phyloP scores from a whole-genome alignment of 306 rosid genomes.

The Gynostemma pentaphyllum region DNA sequence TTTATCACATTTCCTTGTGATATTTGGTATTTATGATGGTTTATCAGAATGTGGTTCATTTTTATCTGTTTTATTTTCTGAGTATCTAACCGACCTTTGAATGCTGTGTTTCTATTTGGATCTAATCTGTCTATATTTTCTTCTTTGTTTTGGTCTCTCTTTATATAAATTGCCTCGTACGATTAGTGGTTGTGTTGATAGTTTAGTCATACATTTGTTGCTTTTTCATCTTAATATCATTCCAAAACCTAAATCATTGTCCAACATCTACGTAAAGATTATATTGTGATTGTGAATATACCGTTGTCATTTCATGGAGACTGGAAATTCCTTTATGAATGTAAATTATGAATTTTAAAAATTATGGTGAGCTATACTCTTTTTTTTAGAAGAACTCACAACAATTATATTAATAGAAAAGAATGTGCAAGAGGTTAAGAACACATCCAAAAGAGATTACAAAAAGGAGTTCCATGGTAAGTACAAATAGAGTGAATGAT shows the following conservation, averaged over 20 bases:
- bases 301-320: not conserved
- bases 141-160: slow-evolving; percentile 2
- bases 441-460: no score
- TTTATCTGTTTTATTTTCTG: not conserved
- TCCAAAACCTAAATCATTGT: not conserved
- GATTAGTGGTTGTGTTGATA: slow-evolving; percentile 5
- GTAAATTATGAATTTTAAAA: not conserved
- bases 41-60: not conserved
- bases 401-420: no score
- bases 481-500: no score
- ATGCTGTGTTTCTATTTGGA: not conserved
- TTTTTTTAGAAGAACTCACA: no score
- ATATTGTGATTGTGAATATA: not conserved
- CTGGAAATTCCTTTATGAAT: not conserved
- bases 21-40: not conserved
- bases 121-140: not conserved
- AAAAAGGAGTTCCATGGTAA: no score
- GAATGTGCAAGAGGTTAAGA: no score
- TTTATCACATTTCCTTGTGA: not conserved
- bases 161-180: slow-evolving; percentile 5
- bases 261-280: not conserved
- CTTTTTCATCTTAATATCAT: not conserved
- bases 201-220: not conserved
- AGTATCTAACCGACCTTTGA: not conserved
- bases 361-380: not conserved